Conservation (phyloP, 139 green algal species). For the Closterium sp. region DNA sequence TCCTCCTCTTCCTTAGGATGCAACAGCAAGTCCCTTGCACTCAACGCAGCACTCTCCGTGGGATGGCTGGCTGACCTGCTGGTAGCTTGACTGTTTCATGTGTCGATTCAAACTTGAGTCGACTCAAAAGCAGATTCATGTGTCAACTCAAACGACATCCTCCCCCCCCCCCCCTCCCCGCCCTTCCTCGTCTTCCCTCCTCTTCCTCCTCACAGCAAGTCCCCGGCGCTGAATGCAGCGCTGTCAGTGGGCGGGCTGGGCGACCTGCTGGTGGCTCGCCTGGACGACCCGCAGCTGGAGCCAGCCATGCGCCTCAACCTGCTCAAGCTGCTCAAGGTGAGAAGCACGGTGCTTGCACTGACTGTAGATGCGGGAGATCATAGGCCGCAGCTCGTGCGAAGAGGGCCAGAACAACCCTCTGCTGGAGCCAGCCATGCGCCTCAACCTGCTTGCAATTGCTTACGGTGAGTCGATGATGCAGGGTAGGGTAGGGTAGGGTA, state of each 20-base stretch:
- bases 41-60: too few species aligned
- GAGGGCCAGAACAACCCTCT: neutral
- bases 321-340: conserved; percentile 54
- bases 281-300: conserved; percentile 20
- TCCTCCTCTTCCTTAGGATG: neutral
- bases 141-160: too few species aligned
- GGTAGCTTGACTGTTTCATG: too few species aligned
- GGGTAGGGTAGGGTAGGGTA: too few species aligned
- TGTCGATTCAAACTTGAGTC: too few species aligned
- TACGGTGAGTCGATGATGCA: too few species aligned
- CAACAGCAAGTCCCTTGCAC: too few species aligned
- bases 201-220: conserved; percentile 20
- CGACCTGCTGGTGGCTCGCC: conserved; percentile 41
- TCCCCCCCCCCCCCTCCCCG: neutral
- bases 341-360: neutral
- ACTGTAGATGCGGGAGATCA: neutral
- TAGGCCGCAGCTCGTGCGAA: too few species aligned
- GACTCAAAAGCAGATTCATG: too few species aligned
- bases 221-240: conserved; percentile 28
- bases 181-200: neutral
- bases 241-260: conserved; percentile 25
- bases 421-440: too few species aligned
- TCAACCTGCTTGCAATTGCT: neutral
- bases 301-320: conserved; percentile 33
- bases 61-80: too few species aligned